Conservation (phyloP, 1,284 basidiomycete genomes). For the Flammula alnicola region DNA sequence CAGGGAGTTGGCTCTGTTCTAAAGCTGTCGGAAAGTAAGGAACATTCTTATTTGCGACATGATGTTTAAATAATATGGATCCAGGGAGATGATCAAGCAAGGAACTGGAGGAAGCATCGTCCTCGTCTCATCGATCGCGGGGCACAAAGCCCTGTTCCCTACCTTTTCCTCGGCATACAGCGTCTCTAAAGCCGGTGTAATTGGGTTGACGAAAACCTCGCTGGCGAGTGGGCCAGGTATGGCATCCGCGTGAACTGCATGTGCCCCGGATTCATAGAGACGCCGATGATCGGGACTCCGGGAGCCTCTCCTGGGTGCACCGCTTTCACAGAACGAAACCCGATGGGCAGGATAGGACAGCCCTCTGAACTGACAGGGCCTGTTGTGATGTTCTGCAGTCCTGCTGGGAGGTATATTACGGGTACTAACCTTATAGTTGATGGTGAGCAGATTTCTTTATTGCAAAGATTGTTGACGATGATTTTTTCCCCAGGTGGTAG, state of each 20-base stretch:
- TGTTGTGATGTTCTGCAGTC: conserved; percentile 45
- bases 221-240: conserved; percentile 46
- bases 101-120: conserved; percentile 44
- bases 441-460: conserved; percentile 30
- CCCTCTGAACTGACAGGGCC: conserved; percentile 44
- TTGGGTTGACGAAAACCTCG: conserved; percentile 37
- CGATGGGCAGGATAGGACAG: conserved; percentile 47
- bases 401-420: conserved; percentile 46
- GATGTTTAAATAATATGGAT: too few relatives aligned
- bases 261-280: conserved; percentile 51
- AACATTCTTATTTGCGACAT: background rate
- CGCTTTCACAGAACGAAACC: conserved; percentile 42
- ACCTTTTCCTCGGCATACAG: conserved; percentile 44
- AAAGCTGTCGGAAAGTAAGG: conserved; percentile 43
- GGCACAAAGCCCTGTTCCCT: conserved; percentile 44
- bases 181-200: conserved; percentile 38
- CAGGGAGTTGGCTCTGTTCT: conserved; percentile 48
- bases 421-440: conserved; percentile 46
- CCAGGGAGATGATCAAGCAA: conserved; percentile 46
- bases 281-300: conserved; percentile 41
- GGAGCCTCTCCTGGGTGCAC: conserved; percentile 34
- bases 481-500: background rate
- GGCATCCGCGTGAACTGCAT: conserved; percentile 49
- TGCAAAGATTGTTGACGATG: background rate
- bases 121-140: conserved; percentile 48